Evolutionary conservation across 2,329 filamentous ascomycete species (phyloP).

Genomic region (Byssochlamys sp.): DNA sequence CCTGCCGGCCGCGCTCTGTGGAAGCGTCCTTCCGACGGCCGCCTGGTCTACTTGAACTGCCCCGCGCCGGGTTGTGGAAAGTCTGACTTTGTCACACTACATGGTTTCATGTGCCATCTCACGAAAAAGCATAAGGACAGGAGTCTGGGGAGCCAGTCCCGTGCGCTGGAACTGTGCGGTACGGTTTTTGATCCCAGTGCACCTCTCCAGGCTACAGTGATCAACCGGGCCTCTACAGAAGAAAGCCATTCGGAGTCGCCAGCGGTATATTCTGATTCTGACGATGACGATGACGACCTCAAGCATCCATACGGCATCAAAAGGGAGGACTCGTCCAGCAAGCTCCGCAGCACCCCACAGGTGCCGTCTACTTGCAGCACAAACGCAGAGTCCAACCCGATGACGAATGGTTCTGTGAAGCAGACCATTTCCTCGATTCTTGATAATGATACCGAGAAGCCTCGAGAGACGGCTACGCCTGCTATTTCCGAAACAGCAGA

Average conservation of each 20-base stretch:
- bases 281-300: constrained; percentile 1
- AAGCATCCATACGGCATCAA: background rate
- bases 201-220: constrained; percentile 22
- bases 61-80: constrained; percentile 30
- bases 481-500: constrained; percentile 8
- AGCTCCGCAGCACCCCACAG: background rate
- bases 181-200: constrained; percentile 29
- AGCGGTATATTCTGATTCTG: constrained; percentile 10
- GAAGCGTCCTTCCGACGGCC: constrained; percentile 32
- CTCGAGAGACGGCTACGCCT: constrained; percentile 14
- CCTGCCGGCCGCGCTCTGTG: constrained; percentile 29
- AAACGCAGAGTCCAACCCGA: constrained; percentile 7
- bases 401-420: constrained; percentile 24
- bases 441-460: constrained; percentile 22
- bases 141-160: constrained; percentile 30
- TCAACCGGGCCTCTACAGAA: constrained; percentile 26
- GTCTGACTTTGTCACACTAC: constrained; percentile 32
- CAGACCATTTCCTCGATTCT: constrained; percentile 33
- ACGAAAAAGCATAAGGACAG: constrained; percentile 35
- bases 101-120: constrained; percentile 35
- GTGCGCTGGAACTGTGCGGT: constrained; percentile 31
- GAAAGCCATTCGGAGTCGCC: constrained; percentile 24
- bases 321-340: constrained; percentile 1
- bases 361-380: constrained; percentile 9
- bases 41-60: constrained; percentile 30